Evolutionary conservation across 768 basidiomycete genomes (phyloP), one percentile per base, ranked within the genome.

Genomic region (Mrakia frigida): DNA sequence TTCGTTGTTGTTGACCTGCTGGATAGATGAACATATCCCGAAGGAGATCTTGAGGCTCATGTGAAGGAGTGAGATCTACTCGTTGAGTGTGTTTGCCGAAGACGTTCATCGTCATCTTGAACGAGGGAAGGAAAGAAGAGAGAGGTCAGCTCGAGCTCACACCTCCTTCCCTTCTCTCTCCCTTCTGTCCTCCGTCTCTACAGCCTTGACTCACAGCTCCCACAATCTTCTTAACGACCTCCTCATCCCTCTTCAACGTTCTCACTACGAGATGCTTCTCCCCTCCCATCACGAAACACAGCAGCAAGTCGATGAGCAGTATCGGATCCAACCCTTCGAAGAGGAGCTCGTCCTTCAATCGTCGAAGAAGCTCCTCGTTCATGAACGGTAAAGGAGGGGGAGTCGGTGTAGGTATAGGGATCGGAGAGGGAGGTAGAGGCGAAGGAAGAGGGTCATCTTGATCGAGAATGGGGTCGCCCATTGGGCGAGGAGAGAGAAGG

Each of bases 71-170:
- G 33, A 63, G 61, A 63, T 63, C 61, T 21, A 35, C 61, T n/a
- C 7, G 31, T 31, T 63, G 61, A 13, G 61, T 63, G 61, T 63
- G 61, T 31, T 63, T 63, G 1, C 61, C 61, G 18, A 63, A 63
- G 33, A 63, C 35, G 33, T 63, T 63, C 61, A 63, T 63, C 61
- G 61, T 63, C 61, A 63, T 63, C 61, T 59, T 33, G 33, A 33
- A 63, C 33, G 61, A 21, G 6, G 5, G 23, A 14, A 35, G 9
- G 31, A 35, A 18, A 35, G 28, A 28, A 28, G 33, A 4, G 33
- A 35, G 33, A 63, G 61, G 61, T 63, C 28, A 63, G 61, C 61
- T 63, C 33, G 61, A 63, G 61, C 61, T 63, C 61, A 63, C 61
- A 37, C 61, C 61, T 16, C 60, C 7, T 53, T 18, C 16, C 56